phyloP scores from a whole-genome alignment of 495 filamentous ascomycete species.

The Margaritispora aquatica region DNA sequence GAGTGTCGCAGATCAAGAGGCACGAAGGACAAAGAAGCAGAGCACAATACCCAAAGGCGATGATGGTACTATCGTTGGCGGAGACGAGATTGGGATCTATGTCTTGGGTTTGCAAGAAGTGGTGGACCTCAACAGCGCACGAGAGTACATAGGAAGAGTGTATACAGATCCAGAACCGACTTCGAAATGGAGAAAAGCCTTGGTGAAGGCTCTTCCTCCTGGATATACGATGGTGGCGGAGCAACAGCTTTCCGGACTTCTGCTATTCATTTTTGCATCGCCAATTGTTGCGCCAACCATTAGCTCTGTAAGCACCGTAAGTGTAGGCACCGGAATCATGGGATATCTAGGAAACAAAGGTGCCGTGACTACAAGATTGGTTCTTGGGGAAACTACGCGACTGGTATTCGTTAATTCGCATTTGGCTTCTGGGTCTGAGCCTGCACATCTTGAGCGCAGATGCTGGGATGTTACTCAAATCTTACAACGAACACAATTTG shows the following conservation, averaged over 20 bases:
- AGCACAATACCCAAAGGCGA: conserved; percentile 31
- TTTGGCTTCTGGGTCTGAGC: conserved; percentile 78
- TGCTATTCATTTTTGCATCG: conserved; percentile 81
- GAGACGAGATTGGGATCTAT: conserved; percentile 76
- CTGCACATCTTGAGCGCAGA: conserved; percentile 66
- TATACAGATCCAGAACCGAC: conserved; percentile 66
- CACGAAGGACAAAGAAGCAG: conserved; percentile 29
- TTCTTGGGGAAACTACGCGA: conserved; percentile 85
- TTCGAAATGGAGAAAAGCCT: conserved; percentile 71
- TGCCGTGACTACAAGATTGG: conserved; percentile 69
- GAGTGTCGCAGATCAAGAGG: conserved; percentile 37
- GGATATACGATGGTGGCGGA: conserved; percentile 73
- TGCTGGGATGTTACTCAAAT: conserved; percentile 84
- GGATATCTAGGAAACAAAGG: conserved; percentile 98
- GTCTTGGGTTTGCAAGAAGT: conserved; percentile 88
- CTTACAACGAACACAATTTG: conserved; percentile 62
- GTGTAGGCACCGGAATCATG: conserved; percentile 79
- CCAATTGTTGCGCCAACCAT: conserved; percentile 64
- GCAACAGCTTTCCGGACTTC: conserved; percentile 78
- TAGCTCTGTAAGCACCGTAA: conserved; percentile 68
- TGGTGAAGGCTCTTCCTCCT: conserved; percentile 62
- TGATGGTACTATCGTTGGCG: conserved; percentile 33
- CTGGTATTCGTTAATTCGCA: conserved; percentile 89
- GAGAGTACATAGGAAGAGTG: conserved; percentile 49
- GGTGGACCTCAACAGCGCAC: conserved; percentile 69